Conservation (phyloP, 768 basidiomycete genomes). For the Lentinula raphanica region DNA sequence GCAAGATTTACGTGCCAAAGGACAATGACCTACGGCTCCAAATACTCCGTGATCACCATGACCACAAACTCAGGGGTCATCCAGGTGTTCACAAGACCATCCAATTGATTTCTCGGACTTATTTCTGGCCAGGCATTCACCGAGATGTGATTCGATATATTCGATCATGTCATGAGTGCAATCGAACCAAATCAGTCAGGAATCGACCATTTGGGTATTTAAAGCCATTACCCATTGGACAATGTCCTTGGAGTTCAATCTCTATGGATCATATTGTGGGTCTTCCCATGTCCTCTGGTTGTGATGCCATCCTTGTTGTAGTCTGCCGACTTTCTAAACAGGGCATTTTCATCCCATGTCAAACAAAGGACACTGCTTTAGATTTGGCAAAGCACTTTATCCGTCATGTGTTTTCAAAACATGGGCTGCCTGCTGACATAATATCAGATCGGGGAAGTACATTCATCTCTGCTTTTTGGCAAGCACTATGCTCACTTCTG, state of each 20-base stretch:
- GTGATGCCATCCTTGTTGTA: too few relatives aligned
- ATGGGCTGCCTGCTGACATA: conserved; percentile 13
- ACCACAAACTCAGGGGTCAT: too few relatives aligned
- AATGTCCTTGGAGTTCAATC: background rate
- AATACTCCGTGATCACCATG: too few relatives aligned
- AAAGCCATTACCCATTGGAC: background rate
- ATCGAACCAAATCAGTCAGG: background rate
- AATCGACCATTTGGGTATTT: background rate
- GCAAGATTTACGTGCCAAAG: too few relatives aligned
- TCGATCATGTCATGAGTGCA: too few relatives aligned
- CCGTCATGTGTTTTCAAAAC: conserved; percentile 16
- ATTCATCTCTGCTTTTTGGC: conserved; percentile 18
- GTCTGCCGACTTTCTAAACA: conserved; percentile 6
- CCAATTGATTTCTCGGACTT: too few relatives aligned
- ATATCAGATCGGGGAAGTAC: conserved; percentile 14
- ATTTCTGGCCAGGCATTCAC: too few relatives aligned
- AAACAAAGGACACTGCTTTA: conserved; percentile 7
- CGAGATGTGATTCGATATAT: too few relatives aligned
- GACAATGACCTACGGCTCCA: too few relatives aligned
- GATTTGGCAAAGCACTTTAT: conserved; percentile 11
- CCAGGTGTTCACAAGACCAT: too few relatives aligned
- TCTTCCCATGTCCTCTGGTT: too few relatives aligned
- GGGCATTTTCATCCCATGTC: conserved; percentile 12
- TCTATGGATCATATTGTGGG: conserved; percentile 6
- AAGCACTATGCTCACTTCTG: background rate